A percentile compares a stretch with the other conserved stretches of the same genome.
These are phyloP conservation scores for Tuber umbilicatum DNA, from an alignment of 495 filamentous ascomycete species.

Conservation along the genomic window DNA sequence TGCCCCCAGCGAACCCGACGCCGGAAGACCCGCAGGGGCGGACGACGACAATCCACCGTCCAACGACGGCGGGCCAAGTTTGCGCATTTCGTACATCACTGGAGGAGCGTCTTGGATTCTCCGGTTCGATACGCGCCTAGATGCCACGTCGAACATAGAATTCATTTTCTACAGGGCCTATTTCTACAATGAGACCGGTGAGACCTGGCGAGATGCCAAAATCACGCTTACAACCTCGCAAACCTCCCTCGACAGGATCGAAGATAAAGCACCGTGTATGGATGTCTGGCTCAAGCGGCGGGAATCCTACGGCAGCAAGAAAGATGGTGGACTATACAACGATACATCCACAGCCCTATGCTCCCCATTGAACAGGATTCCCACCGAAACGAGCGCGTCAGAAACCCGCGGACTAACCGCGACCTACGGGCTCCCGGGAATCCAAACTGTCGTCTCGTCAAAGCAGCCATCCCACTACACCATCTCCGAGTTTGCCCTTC, in stretches of 20 bases:
- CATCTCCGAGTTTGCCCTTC: constrained; percentile 45
- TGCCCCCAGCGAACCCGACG: constrained; percentile 7
- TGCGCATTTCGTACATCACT: constrained; percentile 60
- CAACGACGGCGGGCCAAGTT: constrained; percentile 31
- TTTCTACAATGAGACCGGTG: constrained; percentile 58
- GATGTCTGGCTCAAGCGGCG: constrained; percentile 52
- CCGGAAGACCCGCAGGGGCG: constrained; percentile 19
- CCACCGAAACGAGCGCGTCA: constrained; percentile 15
- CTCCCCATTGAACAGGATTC: constrained; percentile 19
- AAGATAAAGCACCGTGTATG: constrained; percentile 54
- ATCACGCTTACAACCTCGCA: constrained; percentile 64
- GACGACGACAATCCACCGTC: constrained; percentile 22
- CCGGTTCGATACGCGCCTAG: constrained; percentile 59
- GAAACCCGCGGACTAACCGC: constrained; percentile 48
- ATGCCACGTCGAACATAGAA: constrained; percentile 52
- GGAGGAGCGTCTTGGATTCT: constrained; percentile 58
- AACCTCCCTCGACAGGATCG: constrained; percentile 56
- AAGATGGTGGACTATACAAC: constrained; percentile 26
- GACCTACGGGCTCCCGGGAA: constrained; percentile 52
- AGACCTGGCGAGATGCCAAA: constrained; percentile 61
- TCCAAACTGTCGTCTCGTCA: constrained; percentile 48
- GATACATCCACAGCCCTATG: not conserved
- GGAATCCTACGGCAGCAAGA: constrained; percentile 11
- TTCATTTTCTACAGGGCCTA: constrained; percentile 58
- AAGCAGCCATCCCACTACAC: constrained; percentile 45